These are phyloP conservation scores for Amyloporia xantha DNA, from an alignment of 768 basidiomycete species.

Conservation along the genomic window DNA sequence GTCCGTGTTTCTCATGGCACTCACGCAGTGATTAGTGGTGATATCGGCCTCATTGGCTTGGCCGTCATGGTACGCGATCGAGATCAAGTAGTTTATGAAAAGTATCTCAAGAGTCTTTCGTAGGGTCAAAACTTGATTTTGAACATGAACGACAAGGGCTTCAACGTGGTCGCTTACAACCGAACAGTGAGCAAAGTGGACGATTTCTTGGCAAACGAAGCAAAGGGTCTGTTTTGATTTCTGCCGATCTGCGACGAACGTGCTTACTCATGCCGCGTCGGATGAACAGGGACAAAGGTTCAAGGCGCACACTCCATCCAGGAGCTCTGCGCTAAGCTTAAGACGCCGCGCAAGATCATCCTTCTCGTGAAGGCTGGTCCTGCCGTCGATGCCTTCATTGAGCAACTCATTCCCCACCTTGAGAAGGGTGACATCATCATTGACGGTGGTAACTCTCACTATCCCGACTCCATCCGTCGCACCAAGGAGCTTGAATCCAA, in stretches of 20 bases:
- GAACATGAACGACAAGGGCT: conserved; percentile 99
- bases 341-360: conserved; percentile 93
- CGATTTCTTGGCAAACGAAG: conserved; percentile 91
- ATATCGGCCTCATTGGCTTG: conserved; percentile 97
- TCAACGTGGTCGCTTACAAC: conserved; percentile 95
- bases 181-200: conserved; percentile 96
- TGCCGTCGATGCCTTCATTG: conserved; percentile 95
- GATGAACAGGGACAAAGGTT: conserved; percentile 75
- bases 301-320: conserved; percentile 91
- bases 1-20: not conserved
- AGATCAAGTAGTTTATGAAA: not conserved
- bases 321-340: conserved; percentile 89
- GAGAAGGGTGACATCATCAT: conserved; percentile 98
- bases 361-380: conserved; percentile 97
- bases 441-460: conserved; percentile 99
- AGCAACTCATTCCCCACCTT: conserved; percentile 80
- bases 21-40: conserved; percentile 58
- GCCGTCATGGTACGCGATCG: conserved; percentile 83
- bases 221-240: conserved; percentile 67
- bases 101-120: not conserved
- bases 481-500: conserved; percentile 88
- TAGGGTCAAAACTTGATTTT: conserved; percentile 96
- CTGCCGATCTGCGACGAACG: conserved; percentile 21
- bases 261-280: conserved; percentile 16
- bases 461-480: conserved; percentile 96